These are phyloP conservation scores for Cyclocybe aegerita DNA, from an alignment of 768 basidiomycete species.

Conservation along the genomic window DNA sequence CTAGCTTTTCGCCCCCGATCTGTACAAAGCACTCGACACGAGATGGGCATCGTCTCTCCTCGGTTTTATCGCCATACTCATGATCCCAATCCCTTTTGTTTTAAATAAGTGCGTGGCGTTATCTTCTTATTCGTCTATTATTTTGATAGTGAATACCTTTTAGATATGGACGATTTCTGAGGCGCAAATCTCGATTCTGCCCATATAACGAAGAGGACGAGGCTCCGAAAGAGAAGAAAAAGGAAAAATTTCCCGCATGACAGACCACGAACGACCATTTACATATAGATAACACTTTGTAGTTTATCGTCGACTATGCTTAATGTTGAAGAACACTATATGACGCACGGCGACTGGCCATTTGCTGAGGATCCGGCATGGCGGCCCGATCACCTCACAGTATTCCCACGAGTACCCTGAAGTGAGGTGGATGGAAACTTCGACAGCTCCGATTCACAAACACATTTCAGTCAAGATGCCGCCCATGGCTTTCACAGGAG, in stretches of 20 bases:
- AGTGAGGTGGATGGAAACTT: no score
- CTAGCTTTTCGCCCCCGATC: slow-evolving; percentile 53
- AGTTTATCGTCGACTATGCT: no score
- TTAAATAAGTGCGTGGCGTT: slow-evolving; percentile 31
- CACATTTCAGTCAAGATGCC: slow-evolving; percentile 48
- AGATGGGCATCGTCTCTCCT: slow-evolving; percentile 61
- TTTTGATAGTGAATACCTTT: neutral
- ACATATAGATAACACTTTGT: no score
- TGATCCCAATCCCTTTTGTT: slow-evolving; percentile 55
- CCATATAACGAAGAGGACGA: slow-evolving; percentile 13
- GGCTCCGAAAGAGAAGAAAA: neutral
- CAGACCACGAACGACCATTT: neutral
- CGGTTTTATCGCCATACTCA: slow-evolving; percentile 46
- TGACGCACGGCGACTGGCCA: no score
- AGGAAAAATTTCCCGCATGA: neutral
- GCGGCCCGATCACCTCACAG: neutral
- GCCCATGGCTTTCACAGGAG: slow-evolving; percentile 71
- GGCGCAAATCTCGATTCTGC: slow-evolving; percentile 33
- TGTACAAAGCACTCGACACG: slow-evolving; percentile 50
- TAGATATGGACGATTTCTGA: slow-evolving; percentile 43
- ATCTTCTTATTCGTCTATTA: neutral
- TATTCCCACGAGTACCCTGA: neutral
- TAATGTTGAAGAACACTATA: no score
- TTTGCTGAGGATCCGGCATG: neutral
- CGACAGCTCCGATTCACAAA: neutral